A percentile compares a stretch with the other conserved stretches of the same genome.
Conservation (phyloP, 2,329 filamentous ascomycete species). For the Penicillium sp. region DNA sequence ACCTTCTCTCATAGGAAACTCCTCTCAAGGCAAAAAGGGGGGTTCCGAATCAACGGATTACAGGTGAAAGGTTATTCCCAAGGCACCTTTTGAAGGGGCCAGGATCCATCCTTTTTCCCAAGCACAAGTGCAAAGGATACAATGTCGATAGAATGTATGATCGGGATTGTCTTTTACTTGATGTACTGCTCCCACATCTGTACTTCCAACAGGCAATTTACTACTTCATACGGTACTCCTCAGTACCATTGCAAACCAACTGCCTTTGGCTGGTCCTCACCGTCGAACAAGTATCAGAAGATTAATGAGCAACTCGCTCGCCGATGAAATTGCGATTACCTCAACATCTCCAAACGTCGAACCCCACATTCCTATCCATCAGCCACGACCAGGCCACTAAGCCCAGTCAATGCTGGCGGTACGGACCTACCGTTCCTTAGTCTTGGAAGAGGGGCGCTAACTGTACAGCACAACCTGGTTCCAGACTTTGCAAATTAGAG, state of each 20-base stretch:
- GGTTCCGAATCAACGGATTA: not conserved
- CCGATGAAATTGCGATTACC: slow-evolving; percentile 20
- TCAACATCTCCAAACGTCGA: slow-evolving; percentile 3
- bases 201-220: too few relatives aligned
- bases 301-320: not conserved
- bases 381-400: slow-evolving; percentile 1
- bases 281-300: not conserved
- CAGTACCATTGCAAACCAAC: too few relatives aligned
- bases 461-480: not conserved
- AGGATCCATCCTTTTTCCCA: not conserved
- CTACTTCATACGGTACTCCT: too few relatives aligned
- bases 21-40: not conserved
- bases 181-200: too few relatives aligned
- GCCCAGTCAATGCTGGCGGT: not conserved
- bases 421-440: slow-evolving; percentile 3
- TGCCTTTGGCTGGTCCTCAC: not conserved
- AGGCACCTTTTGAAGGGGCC: not conserved
- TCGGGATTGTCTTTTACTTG: too few relatives aligned
- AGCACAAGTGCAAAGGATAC: not conserved
- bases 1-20: not conserved
- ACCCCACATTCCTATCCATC: slow-evolving; percentile 16
- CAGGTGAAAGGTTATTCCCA: not conserved
- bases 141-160: too few relatives aligned
- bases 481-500: not conserved
- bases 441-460: slow-evolving; percentile 1